Conservation (phyloP, 1,284 basidiomycete species). For the Marasmius sp. region DNA sequence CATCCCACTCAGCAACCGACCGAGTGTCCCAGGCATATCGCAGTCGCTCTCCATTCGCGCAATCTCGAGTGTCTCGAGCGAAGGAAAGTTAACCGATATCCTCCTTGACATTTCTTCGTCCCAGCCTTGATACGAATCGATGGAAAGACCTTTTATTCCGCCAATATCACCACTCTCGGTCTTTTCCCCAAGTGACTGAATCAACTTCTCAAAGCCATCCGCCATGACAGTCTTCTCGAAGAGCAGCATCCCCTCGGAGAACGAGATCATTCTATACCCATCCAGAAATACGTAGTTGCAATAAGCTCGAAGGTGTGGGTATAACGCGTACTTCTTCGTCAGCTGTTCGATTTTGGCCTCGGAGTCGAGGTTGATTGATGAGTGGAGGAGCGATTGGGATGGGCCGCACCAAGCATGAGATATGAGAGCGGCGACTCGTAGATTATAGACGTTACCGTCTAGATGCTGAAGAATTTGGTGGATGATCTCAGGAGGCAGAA, state of each 20-base stretch:
- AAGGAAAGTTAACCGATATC: too few relatives aligned
- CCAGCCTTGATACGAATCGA: background rate
- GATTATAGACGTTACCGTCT: background rate
- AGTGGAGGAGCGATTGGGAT: background rate
- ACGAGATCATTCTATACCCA: background rate
- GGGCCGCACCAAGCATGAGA: background rate
- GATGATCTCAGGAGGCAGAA: background rate
- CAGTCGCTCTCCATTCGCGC: too few relatives aligned
- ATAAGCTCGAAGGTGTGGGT: background rate
- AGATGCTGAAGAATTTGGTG: background rate
- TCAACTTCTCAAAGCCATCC: background rate
- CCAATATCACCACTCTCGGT: background rate
- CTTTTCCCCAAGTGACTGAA: background rate
- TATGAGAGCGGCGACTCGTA: background rate
- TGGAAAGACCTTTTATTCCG: background rate
- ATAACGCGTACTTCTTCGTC: background rate
- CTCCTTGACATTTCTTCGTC: too few relatives aligned
- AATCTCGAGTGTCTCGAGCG: too few relatives aligned
- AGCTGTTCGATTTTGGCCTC: background rate
- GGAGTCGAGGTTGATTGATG: background rate
- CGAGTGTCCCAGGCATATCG: too few relatives aligned
- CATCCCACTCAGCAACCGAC: too few relatives aligned
- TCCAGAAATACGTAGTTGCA: background rate
- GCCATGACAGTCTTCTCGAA: background rate
- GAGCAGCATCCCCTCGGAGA: background rate